Evolutionary conservation across 495 filamentous ascomycete species (phyloP).

Genomic region (Lentithecium fluviatile): DNA sequence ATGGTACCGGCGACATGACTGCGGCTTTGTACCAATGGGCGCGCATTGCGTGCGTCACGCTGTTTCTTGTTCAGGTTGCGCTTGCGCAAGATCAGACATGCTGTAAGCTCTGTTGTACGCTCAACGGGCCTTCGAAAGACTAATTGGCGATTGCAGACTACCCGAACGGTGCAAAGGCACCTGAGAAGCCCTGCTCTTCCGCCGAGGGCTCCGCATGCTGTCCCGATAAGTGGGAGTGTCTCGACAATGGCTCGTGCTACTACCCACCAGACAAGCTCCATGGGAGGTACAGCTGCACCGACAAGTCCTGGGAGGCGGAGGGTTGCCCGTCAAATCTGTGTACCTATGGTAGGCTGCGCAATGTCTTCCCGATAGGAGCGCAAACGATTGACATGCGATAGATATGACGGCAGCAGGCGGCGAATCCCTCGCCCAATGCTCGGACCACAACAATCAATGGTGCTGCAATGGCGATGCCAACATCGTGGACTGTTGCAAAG

Average conservation of each 20-base stretch:
- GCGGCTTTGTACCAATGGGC: neutral
- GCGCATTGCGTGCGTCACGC: neutral
- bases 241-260: slow-evolving; percentile 34
- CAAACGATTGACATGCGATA: neutral
- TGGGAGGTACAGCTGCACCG: slow-evolving; percentile 33
- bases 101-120: neutral
- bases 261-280: slow-evolving; percentile 16
- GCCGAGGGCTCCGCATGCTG: slow-evolving; percentile 28
- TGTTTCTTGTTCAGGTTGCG: neutral
- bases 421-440: slow-evolving; percentile 31
- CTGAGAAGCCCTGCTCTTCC: slow-evolving; percentile 30
- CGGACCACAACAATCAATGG: slow-evolving; percentile 31
- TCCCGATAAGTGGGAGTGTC: slow-evolving; percentile 32
- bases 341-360: slow-evolving; percentile 28
- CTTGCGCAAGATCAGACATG: neutral
- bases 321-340: slow-evolving; percentile 32
- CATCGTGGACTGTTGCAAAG: slow-evolving; percentile 29
- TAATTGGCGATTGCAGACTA: slow-evolving; percentile 22
- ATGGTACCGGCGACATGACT: neutral
- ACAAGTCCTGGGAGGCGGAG: slow-evolving; percentile 20
- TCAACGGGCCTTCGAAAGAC: neutral
- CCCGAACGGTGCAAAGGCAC: slow-evolving; percentile 27
- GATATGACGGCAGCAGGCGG: slow-evolving; percentile 21
- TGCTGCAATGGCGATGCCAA: slow-evolving; percentile 33
- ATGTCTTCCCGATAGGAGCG: neutral